Evolutionary conservation across 2,329 filamentous ascomycete species (phyloP), one percentile per base, ranked within the genome.

Genomic region (Pseudogymnoascus sp.): DNA sequence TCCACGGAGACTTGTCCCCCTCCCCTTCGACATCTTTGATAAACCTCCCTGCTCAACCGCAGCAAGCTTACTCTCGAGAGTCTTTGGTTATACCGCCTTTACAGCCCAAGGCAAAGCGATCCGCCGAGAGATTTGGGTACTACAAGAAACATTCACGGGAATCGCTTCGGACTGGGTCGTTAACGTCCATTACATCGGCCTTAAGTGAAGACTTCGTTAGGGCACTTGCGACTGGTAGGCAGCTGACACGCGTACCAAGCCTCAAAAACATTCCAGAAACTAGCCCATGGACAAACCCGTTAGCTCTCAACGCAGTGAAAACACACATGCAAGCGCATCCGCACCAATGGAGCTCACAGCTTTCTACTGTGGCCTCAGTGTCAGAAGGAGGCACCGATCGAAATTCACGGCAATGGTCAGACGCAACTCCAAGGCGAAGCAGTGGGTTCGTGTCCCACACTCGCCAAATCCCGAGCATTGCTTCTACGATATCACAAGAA

Each of bases 361-460:
- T 86, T 41, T 87, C 84, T 38, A 85, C 83, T 47, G 83, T 87
- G 63, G 75, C 80, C 71, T 86, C 84, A 34, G 84, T 85, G 69
- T 82, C 81, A 68, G 84, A 87, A 64, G 76, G 72, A 43, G 76
- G 73, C 35, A 84, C 78, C 32, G 75, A 76, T 38, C 75, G 73
- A 38, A 64, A 64, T 14, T 82, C 81, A 20, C 77, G 78, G 11
- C 76, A 79, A 8, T 75, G 77, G 59, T 73, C 68, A n/a, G 66
- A 66, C 30, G 67, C 70, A 47, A 67, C 66, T 63, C 78, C 76
- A 25, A 74, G 79, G 58, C 74, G 77, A 58, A 80, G 79, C 65
- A 81, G 79, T 58, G 77, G 76, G n/a, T 75, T 77, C 63, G 75
- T 67, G 14, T 71, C 69, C 62, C 77, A 81, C 68, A 83, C 79